Evolutionary conservation across 2,329 filamentous ascomycete genomes (phyloP).

Genomic region (Sporothrix curviconia): DNA sequence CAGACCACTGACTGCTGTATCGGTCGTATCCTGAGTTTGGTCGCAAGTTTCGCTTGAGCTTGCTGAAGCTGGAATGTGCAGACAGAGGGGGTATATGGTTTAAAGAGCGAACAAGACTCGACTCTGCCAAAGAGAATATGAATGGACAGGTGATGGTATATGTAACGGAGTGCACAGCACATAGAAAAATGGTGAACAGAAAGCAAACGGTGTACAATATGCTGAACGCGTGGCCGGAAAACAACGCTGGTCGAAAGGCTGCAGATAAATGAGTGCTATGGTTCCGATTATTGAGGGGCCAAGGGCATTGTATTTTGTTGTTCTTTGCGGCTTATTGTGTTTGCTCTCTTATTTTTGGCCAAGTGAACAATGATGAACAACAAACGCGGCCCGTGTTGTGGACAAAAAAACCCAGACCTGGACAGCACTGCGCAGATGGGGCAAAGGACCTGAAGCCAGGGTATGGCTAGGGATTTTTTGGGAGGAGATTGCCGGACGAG

Average conservation of each 20-base stretch:
- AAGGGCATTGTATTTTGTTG: neutral
- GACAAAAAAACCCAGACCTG: neutral
- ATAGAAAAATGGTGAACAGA: neutral
- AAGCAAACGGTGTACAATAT: neutral
- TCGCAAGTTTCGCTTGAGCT: too few relatives aligned
- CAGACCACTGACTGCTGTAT: too few relatives aligned
- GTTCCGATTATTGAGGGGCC: neutral
- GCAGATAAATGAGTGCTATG: neutral
- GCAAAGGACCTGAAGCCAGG: too few relatives aligned
- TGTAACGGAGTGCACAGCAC: neutral
- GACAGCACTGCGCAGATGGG: too few relatives aligned
- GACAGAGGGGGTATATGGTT: too few relatives aligned
- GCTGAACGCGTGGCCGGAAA: neutral
- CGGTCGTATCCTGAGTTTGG: too few relatives aligned
- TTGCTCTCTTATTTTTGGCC: neutral
- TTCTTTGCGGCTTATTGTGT: neutral
- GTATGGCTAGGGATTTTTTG: too few relatives aligned
- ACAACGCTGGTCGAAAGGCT: neutral
- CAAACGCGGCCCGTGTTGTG: neutral
- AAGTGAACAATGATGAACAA: neutral
- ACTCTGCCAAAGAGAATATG: neutral
- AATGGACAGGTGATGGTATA: neutral
- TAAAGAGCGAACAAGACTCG: neutral
- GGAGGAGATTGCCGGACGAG: too few relatives aligned
- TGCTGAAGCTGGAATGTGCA: too few relatives aligned